Conservation (phyloP, 805 yeast genomes). For the Candida namnaoensis region DNA sequence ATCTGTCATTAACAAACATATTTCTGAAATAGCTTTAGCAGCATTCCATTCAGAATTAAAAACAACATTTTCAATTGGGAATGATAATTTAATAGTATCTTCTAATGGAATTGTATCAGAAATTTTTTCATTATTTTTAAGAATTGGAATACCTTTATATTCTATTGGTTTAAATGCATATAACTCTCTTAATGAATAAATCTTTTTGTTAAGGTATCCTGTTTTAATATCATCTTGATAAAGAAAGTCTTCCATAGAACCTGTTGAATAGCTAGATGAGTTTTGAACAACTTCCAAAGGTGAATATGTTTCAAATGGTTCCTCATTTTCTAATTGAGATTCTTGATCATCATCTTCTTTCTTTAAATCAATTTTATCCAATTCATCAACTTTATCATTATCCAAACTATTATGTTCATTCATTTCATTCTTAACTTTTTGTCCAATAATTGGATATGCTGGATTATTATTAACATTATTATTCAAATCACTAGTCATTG, state of each 20-base stretch:
- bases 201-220: background rate
- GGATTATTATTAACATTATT: constrained; percentile 5
- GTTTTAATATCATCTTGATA: background rate
- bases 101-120: background rate
- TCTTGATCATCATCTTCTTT: too few relatives aligned
- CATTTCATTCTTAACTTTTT: too few relatives aligned
- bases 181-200: constrained; percentile 11
- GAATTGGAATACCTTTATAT: constrained; percentile 7
- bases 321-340: background rate
- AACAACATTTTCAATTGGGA: constrained; percentile 4
- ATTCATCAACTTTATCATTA: too few relatives aligned
- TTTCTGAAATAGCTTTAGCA: constrained; percentile 15
- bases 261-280: constrained; percentile 2
- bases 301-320: constrained; percentile 2
- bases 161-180: constrained; percentile 10
- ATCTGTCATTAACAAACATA: constrained; percentile 5
- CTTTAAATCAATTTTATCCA: too few relatives aligned
- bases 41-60: constrained; percentile 19
- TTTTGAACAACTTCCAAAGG: constrained; percentile 6
- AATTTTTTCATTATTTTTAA: background rate
- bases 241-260: background rate
- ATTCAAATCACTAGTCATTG: background rate
- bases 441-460: constrained; percentile 11
- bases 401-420: background rate
- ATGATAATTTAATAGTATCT: constrained; percentile 5